phyloP scores from a whole-genome alignment of 129 eudicot genomes.

The Tanacetum coccineum region DNA sequence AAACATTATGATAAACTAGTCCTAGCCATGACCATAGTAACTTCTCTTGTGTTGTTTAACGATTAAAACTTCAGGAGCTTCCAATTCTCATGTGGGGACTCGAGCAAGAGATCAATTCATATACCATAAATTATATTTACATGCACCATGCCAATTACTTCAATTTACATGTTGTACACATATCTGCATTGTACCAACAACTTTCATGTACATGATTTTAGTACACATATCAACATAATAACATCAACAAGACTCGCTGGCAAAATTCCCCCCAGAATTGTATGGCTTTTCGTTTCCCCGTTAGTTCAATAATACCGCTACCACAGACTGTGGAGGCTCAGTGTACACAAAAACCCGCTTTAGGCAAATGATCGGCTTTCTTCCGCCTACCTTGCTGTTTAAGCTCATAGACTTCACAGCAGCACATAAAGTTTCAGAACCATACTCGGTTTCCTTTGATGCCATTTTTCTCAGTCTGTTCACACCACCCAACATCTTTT shows the following conservation, averaged over 20 bases:
- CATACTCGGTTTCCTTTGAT: conserved; percentile 4
- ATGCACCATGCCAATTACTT: background rate
- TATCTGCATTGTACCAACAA: background rate
- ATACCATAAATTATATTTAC: background rate
- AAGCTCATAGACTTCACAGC: conserved; percentile 29
- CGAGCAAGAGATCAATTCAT: background rate
- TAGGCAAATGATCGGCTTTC: conserved; percentile 29
- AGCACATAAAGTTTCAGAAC: conserved; percentile 30
- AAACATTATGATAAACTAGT: no score
- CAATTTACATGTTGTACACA: background rate
- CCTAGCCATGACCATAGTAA: background rate
- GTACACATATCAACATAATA: background rate
- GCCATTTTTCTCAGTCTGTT: conserved; percentile 30
- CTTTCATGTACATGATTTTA: background rate
- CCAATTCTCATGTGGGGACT: background rate
- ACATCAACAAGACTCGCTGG: background rate
- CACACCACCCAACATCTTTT: conserved; percentile 20
- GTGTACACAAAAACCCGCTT: conserved; percentile 28
- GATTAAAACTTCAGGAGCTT: background rate
- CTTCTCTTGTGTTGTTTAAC: background rate
- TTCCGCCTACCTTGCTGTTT: conserved; percentile 30
- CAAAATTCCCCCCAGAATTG: no score
- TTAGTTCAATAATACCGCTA: conserved; percentile 37
- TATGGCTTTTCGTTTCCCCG: background rate
- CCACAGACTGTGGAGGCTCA: conserved; percentile 32